phyloP scores from a whole-genome alignment of 805 yeast species.

The Grigorovia yakushimaensis region DNA sequence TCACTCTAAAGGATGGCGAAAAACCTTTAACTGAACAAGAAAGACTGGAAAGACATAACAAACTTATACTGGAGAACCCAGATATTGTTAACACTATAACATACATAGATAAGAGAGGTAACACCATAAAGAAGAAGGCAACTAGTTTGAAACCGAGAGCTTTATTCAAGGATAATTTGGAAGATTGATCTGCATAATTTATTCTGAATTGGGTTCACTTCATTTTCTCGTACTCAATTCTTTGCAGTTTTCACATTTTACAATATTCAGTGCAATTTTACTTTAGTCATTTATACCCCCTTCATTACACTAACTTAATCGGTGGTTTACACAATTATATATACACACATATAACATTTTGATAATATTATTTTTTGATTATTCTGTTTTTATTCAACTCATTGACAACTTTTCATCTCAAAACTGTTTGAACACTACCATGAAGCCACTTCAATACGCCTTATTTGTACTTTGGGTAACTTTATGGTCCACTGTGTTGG shows the following conservation, averaged over 20 bases:
- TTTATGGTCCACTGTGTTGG: background rate
- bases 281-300: too few relatives aligned
- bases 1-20: conserved; percentile 3
- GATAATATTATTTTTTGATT: background rate
- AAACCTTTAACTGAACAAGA: conserved; percentile 6
- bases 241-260: too few relatives aligned
- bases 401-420: too few relatives aligned
- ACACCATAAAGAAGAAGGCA: conserved; percentile 18
- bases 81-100: conserved; percentile 19
- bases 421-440: too few relatives aligned
- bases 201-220: too few relatives aligned
- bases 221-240: too few relatives aligned
- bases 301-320: too few relatives aligned
- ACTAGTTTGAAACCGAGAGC: conserved; percentile 24
- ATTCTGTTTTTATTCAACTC: too few relatives aligned
- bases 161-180: conserved; percentile 17
- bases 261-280: too few relatives aligned
- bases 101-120: conserved; percentile 30
- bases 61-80: conserved; percentile 13
- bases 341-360: background rate
- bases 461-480: background rate
- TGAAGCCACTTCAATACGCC: too few relatives aligned
- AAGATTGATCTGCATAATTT: background rate
- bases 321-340: too few relatives aligned
- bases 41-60: conserved; percentile 8